Base-by-base conservation (phyloP, 139 green algal species). In the Chlorella sp. region DNA sequence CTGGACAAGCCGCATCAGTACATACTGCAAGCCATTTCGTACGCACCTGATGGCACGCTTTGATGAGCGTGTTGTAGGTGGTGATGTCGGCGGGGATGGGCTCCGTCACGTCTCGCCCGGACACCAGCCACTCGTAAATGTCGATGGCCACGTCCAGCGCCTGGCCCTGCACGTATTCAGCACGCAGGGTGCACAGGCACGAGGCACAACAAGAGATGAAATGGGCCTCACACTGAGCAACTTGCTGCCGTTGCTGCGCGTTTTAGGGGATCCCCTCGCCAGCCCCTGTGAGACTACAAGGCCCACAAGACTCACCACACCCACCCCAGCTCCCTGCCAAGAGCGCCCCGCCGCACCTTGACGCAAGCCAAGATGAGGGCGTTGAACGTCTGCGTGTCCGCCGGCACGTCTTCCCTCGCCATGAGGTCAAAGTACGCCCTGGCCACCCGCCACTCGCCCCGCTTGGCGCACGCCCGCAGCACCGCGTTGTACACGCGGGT, bases 61-160 rank as follows among this genome's bases (percentile, higher is more conserved):
- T 63, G 31, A 85, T 80, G 64, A 85, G 80, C 30, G 65, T 75
- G 73, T 85, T 85, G 75, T 80, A 85, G 31, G 80, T 85, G 30
- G 72, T 29, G n/a, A 79, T 80, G 76, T 79, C 73, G n/a, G 80
- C 76, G 31, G 78, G 74, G 29, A 80, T 75, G 27, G 35, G 29
- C 59, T 77, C 71, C 29, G 61, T 22, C 2, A 75, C 74, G 0
- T 60, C 55, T 10, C 80, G 65, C 1, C 80, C 80, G 23, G 69
- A 75, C 33, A 82, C 76, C 72, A 85, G 73, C 72, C 67, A 77
- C 73, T 85, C 80, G 69, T 74, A 85, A 4, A 82, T 71, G 27
- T 82, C 75, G 29, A 85, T 69, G 3, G 76, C 80, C 5, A 70
- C 67, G 20, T 74, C 64, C 29, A 80, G 78, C 0, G 70, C 73